Percentiles rank a stretch among this genome's conserved stretches.
Evolutionary conservation across 306 rosid species (phyloP).

Genomic region (Rubus idaeus): DNA sequence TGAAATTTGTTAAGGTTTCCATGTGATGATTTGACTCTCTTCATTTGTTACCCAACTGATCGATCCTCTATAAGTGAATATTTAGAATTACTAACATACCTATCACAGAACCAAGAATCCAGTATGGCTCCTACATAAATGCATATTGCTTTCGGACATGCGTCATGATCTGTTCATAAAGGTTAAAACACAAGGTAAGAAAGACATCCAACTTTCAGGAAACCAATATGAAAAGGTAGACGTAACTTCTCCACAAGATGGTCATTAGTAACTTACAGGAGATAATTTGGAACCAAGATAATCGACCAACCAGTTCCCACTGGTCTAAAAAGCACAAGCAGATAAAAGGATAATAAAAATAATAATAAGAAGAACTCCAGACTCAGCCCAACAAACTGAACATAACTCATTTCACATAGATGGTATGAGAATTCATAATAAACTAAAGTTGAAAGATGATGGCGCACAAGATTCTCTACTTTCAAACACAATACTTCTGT

Average conservation of each 20-base stretch:
- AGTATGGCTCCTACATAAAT: constrained; percentile 41
- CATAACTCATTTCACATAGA: neutral
- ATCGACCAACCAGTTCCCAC: neutral
- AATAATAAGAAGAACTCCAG: neutral
- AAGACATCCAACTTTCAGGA: too few species aligned
- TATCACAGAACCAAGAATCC: constrained; percentile 70
- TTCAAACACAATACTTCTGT: neutral
- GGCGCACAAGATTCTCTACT: neutral
- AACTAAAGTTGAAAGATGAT: neutral
- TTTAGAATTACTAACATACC: constrained; percentile 47
- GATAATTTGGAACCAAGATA: neutral
- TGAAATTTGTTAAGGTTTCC: neutral
- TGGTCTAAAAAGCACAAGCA: neutral
- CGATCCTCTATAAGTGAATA: constrained; percentile 4
- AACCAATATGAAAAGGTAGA: neutral
- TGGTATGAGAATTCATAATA: neutral
- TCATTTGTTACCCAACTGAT: too few species aligned
- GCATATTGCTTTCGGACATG: constrained; percentile 54
- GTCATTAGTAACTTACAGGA: neutral
- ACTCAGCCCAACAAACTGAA: neutral
- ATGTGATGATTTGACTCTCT: neutral
- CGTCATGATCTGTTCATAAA: constrained; percentile 69
- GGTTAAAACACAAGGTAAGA: constrained; percentile 24
- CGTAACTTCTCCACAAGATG: constrained; percentile 1
- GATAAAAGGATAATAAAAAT: neutral